Evolutionary conservation across 495 filamentous ascomycete genomes (phyloP).

Genomic region (Hypoxylon cercidicola): DNA sequence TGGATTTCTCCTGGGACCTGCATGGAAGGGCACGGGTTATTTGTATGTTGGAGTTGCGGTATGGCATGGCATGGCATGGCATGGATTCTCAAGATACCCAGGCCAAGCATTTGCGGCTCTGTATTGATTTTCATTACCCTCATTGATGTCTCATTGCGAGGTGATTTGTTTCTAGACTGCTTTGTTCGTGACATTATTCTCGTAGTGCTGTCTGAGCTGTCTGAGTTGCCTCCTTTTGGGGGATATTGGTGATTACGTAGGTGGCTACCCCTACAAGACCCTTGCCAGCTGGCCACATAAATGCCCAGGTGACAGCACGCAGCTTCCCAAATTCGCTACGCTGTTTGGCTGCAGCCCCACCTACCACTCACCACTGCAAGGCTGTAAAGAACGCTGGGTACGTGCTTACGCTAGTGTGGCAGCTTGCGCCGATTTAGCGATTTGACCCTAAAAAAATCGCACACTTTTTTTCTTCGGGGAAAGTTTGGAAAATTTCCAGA

Average conservation of each 20-base stretch:
- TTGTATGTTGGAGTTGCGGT: constrained; percentile 2
- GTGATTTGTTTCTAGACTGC: no score
- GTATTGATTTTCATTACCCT: no score
- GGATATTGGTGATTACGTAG: no score
- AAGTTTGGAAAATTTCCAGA: constrained; percentile 27
- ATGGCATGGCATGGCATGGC: no score
- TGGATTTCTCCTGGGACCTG: not conserved
- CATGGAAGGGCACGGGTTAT: not conserved
- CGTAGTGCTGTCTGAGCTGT: no score
- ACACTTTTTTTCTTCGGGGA: constrained; percentile 39
- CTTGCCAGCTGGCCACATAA: not conserved
- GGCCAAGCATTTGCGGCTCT: not conserved
- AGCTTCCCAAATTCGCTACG: not conserved
- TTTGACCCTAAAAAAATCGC: constrained; percentile 42
- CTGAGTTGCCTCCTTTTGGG: no score
- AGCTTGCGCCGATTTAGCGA: constrained; percentile 36
- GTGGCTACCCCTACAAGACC: no score
- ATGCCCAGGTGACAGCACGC: no score
- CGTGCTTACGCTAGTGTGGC: constrained; percentile 1
- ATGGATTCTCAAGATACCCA: constrained; percentile 27
- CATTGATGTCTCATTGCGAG: no score
- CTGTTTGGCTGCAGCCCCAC: constrained; percentile 34
- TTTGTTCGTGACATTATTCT: no score
- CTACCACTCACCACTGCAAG: constrained; percentile 1
- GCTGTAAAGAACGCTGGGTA: constrained; percentile 1